Evolutionary conservation across 305 asterid species (phyloP), one percentile per base, ranked within the genome.

Genomic region (Fraxinus dipetala): DNA sequence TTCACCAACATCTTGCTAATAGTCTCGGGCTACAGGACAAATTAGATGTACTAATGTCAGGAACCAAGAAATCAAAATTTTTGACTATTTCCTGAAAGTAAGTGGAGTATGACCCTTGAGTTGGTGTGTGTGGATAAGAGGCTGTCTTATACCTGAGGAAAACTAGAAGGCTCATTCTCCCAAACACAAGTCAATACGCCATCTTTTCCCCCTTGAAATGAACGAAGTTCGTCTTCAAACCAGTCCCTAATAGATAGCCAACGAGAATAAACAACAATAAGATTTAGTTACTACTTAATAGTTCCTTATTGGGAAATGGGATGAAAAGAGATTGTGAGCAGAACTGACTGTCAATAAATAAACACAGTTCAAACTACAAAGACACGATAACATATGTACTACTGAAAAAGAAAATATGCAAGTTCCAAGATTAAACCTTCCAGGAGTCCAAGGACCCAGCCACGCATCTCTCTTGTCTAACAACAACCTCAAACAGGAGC

Each of bases 371-470:
- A 75, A 56, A 56, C 65, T 56, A 6, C 65, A 18, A 32, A 67
- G 69, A 36, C 45, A 67, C 54, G 69, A 54, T 75, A 77, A n/a
- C 31, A 81, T 80, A 24, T 14, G 45, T 5, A 85, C 3, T 45
- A 81, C 70, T 45, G 75, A 24, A 38, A 28, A 77, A 79, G 63
- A 65, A 85, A 81, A 75, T 73, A 80, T 82, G 31, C 3, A 79
- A 88, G 69, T 75, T 81, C 14, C 75, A 69, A 70, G 45, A 77
- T 79, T 79, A 35, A 79, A 96, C 99, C 99, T 94, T 88, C 99
- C 99, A 78, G 99, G 98, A 82, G 88, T 91, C 99, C 99, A 96
- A 85, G 99, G 99, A 84, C 99, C 99, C 85, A 96, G 89, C 94
- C 98, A 94, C 40, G 99, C 97, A 80, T 94, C 99, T 88, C 99